Evolutionary conservation across 257 asterid genomes (phyloP).

Genomic region (Scutellaria galericulata): DNA sequence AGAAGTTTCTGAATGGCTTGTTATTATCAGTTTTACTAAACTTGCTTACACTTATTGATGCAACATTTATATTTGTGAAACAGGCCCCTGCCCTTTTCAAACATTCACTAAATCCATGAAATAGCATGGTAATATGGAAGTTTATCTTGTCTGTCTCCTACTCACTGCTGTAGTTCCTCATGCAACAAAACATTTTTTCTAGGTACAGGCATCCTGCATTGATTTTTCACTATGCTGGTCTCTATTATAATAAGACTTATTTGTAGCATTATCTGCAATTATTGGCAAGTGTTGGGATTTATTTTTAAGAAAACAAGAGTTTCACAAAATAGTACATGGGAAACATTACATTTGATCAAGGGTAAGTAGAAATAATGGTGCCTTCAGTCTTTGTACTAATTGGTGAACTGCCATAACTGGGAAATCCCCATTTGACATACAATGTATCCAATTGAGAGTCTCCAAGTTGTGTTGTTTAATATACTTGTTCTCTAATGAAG

Average conservation of each 20-base stretch:
- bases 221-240: not conserved
- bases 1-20: not conserved
- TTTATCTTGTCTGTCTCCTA: not conserved
- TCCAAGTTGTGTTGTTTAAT: not conserved
- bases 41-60: too few relatives aligned
- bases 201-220: too few relatives aligned
- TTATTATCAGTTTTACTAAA: slow-evolving; percentile 23
- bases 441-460: not conserved
- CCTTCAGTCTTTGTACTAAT: too few relatives aligned
- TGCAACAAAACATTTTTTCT: not conserved
- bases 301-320: too few relatives aligned
- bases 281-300: too few relatives aligned
- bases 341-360: not conserved
- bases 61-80: too few relatives aligned
- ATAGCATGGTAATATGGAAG: slow-evolving; percentile 55
- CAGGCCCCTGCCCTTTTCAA: slow-evolving; percentile 42
- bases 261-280: too few relatives aligned
- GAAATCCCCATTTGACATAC: too few relatives aligned
- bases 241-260: not conserved
- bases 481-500: not conserved
- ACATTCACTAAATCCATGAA: slow-evolving; percentile 63
- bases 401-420: too few relatives aligned
- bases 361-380: not conserved
- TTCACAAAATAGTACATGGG: not conserved
- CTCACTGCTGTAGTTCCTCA: slow-evolving; percentile 10